Evolutionary conservation across 371 early-diverging fungal genomes (phyloP), one percentile per base, ranked within the genome.

Genomic region (Mucor indicus): DNA sequence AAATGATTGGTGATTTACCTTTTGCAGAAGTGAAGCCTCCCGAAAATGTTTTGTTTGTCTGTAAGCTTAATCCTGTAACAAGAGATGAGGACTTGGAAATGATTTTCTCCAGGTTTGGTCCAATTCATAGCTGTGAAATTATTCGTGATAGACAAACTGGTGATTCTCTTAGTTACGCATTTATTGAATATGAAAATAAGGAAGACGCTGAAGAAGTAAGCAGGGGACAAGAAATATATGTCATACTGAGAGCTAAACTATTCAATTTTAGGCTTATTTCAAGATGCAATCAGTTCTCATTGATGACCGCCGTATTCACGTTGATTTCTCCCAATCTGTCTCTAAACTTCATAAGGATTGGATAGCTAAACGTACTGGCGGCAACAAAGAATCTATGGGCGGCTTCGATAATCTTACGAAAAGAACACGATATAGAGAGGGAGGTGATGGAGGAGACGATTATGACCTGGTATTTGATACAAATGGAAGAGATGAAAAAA

Each of bases 1-100:
- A 98, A 67, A 96, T 98, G 95, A 87, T 98, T 4, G 98, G 98
- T 0, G 98, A 98, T 64, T 64, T 97, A 22, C 98, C 97, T 0
- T 94, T 88, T 74, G 98, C 98, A 10, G 96, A 97, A 53, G 85
- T 97, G 29, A 90, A 89, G 53, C 98, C 98, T 4, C 96, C 98
- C 2, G 98, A 98, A 53, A 96, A 96, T 60, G 89, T 96, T 0
- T 55, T 98, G 4, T 98, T 98, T 78, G 94, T 98, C 4, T 97
- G 98, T 53, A 92, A 95, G 57, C 69, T 98, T 48, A 96, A 98
- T 62, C 93, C 95, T 0, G 83, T 90, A 0, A 98, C 98, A 0
- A 64, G 86, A 19, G 93, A 92, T 48, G 95, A 93, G 48, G 97
- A 97, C 63, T 65, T 98, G 56, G 87, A 91, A 57, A 64, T 93